These are phyloP conservation scores for Pezicula carpinea DNA, from an alignment of 2,329 filamentous ascomycete species.

Conservation along the genomic window DNA sequence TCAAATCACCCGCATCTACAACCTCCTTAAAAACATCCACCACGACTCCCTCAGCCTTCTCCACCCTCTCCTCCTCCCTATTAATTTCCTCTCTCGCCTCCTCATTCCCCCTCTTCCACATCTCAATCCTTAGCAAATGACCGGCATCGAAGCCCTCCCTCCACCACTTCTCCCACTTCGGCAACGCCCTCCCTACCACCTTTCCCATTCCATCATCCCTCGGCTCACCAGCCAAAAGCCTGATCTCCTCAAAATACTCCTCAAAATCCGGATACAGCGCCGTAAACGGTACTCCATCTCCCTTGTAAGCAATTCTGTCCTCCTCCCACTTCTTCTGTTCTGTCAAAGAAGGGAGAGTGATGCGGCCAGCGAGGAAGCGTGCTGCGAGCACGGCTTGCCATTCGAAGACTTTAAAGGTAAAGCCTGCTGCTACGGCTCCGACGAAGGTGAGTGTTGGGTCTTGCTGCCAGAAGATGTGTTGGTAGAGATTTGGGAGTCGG, in stretches of 20 bases:
- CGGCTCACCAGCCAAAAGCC: slow-evolving; percentile 43
- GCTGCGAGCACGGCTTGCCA: slow-evolving; percentile 63
- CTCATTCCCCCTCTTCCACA: slow-evolving; percentile 52
- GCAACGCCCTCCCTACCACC: slow-evolving; percentile 31
- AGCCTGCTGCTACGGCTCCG: slow-evolving; percentile 50
- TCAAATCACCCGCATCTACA: neutral
- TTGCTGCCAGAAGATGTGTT: slow-evolving; percentile 50
- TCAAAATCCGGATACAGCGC: slow-evolving; percentile 58
- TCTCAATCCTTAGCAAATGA: slow-evolving; percentile 49
- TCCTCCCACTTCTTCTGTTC: slow-evolving; percentile 53
- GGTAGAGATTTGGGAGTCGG: slow-evolving; percentile 50
- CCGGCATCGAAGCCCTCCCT: slow-evolving; percentile 46
- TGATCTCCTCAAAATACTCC: slow-evolving; percentile 56
- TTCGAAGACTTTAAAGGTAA: slow-evolving; percentile 67
- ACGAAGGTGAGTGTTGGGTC: slow-evolving; percentile 55
- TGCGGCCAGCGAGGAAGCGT: slow-evolving; percentile 50
- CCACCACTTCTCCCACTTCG: slow-evolving; percentile 43
- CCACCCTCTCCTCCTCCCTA: slow-evolving; percentile 3
- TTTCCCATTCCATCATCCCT: slow-evolving; percentile 34
- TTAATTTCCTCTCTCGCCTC: slow-evolving; percentile 24
- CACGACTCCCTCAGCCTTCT: too few relatives aligned
- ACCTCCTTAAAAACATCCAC: neutral
- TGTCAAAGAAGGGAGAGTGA: slow-evolving; percentile 40
- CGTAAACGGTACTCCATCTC: slow-evolving; percentile 53
- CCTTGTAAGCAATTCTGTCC: slow-evolving; percentile 46